phyloP scores from a whole-genome alignment of 1,284 basidiomycete genomes.

The Neonothopanus nambi region DNA sequence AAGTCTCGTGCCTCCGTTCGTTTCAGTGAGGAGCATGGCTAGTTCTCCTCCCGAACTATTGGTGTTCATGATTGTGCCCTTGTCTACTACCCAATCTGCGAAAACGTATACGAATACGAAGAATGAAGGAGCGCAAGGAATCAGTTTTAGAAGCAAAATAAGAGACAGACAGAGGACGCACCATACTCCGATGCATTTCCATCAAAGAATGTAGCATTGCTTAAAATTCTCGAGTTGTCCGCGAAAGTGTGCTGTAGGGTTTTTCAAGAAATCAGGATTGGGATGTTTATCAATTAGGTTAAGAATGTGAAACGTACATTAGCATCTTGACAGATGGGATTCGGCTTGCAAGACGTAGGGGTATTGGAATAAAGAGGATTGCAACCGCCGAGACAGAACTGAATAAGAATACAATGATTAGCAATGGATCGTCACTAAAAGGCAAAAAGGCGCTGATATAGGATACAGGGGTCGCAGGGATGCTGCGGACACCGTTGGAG shows the following conservation, averaged over 20 bases:
- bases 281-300: background rate
- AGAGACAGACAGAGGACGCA: conserved; percentile 19
- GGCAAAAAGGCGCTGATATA: conserved; percentile 8
- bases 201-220: conserved; percentile 64
- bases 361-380: conserved; percentile 70
- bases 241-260: conserved; percentile 56
- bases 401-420: conserved; percentile 13
- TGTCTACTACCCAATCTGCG: conserved; percentile 71
- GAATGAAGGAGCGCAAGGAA: background rate
- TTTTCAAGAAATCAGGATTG: background rate
- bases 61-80: conserved; percentile 64
- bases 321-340: conserved; percentile 68
- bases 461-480: too few relatives aligned
- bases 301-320: conserved; percentile 40
- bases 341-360: conserved; percentile 67
- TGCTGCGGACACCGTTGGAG: too few relatives aligned
- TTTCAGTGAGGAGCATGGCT: conserved; percentile 63
- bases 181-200: conserved; percentile 72
- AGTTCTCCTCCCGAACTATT: conserved; percentile 63
- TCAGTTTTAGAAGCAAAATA: background rate
- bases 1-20: conserved; percentile 73
- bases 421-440: background rate
- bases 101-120: background rate
- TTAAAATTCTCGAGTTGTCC: conserved; percentile 66
- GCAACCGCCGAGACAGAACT: conserved; percentile 62